Evolutionary conservation across 495 filamentous ascomycete species (phyloP).

Genomic region (Trichocladium uniseriatum): DNA sequence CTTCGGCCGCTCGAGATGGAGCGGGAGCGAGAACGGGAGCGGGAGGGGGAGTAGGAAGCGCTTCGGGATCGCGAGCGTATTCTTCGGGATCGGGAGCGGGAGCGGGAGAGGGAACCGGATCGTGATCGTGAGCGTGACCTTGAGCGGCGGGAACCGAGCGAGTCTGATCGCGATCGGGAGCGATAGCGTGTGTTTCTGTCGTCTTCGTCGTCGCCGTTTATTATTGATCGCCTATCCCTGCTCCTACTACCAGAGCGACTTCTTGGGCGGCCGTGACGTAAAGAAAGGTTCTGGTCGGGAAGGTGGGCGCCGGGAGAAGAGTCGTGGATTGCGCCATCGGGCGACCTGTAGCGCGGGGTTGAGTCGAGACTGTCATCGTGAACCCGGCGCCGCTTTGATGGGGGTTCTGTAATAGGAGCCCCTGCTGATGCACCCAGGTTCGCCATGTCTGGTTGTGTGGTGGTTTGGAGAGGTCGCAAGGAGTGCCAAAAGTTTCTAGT

Average conservation of each 20-base stretch:
- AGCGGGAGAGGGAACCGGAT: slow-evolving; percentile 35
- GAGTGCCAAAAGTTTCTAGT: too few species aligned
- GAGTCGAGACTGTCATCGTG: slow-evolving; percentile 35
- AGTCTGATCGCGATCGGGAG: slow-evolving; percentile 19
- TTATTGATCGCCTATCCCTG: slow-evolving; percentile 17
- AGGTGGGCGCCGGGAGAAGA: neutral
- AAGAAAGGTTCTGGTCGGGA: slow-evolving; percentile 29
- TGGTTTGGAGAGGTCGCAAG: neutral
- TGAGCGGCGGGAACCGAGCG: slow-evolving; percentile 12
- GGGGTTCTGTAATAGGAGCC: slow-evolving; percentile 27
- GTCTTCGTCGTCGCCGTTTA: slow-evolving; percentile 6
- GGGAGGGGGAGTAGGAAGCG: slow-evolving; percentile 21
- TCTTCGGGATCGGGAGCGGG: slow-evolving; percentile 26
- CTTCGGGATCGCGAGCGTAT: slow-evolving; percentile 14
- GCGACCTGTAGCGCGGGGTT: slow-evolving; percentile 28
- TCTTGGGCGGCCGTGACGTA: slow-evolving; percentile 29
- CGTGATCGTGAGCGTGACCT: slow-evolving; percentile 17
- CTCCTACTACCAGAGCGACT: slow-evolving; percentile 26
- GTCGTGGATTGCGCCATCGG: slow-evolving; percentile 5
- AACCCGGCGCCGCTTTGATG: slow-evolving; percentile 49
- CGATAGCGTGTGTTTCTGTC: slow-evolving; percentile 21
- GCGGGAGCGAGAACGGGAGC: slow-evolving; percentile 11
- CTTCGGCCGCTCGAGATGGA: slow-evolving; percentile 8
- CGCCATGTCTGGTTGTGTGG: slow-evolving; percentile 25
- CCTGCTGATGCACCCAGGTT: slow-evolving; percentile 22